Evolutionary conservation across 225 moss, liverwort and hornwort genomes (phyloP), one percentile per base, ranked within the genome.

Genomic region (Asterella californica): DNA sequence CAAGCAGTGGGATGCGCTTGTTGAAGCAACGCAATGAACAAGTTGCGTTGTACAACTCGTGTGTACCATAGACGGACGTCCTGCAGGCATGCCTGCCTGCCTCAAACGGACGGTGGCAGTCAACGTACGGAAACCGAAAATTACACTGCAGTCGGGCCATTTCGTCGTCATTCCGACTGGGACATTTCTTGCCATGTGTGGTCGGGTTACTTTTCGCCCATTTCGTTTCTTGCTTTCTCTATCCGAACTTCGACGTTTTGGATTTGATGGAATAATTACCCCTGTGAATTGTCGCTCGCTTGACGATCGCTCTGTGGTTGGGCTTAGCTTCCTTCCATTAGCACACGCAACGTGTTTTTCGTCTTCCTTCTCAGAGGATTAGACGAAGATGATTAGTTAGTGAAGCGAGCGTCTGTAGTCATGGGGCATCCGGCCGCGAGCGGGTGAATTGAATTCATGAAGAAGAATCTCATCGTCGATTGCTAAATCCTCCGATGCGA

Each of bases 181-280:
- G 6, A 53, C 53, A 14, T 53, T 53, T 53, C 53, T 53, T 53
- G 53, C 53, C 53, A 53, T 53, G 27, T 27, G 62, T 29, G 4
- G 25, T n/a, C 62, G 62, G 62, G 27, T 62, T 8, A 0, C 10
- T 10, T n/a, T n/a, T 62, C 5, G n/a, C 22, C n/a, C 27, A 6
- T 62, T 62, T 29, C 0, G 6, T 12, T 62, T 29, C 19, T 21
- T 62, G 62, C 62, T 57, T 19, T 57, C 24, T 22, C 24, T 19
- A 0, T 57, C 24, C 24, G 57, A 24, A 18, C 3, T 57, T 11
- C 15, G 18, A 24, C 5, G 57, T 22, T 29, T 3, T 64, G 64
- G 64, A 64, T 64, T 17, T 64, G 64, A 64, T 64, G 64, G 64
- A 64, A 64, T 64, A 24, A 24, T 9, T 64, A 64, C n/a, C 64